Evolutionary conservation across 345 rosid genomes (phyloP).

Genomic region (Gynandropsis gynandra): DNA sequence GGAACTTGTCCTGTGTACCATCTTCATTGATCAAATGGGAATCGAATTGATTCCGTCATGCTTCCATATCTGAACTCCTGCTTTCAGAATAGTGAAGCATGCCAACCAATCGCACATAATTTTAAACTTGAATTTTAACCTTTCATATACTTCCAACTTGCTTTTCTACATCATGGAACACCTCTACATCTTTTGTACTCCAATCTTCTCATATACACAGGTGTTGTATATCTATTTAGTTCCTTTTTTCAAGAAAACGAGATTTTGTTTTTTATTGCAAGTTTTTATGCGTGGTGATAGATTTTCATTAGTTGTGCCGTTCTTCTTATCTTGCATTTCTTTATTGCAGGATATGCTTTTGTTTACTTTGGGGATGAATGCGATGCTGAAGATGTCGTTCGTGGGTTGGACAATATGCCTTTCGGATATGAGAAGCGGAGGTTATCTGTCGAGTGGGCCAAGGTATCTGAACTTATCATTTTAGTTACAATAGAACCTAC

Average conservation of each 20-base stretch:
- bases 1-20: constrained; percentile 46
- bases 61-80: constrained; percentile 56
- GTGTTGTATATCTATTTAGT: constrained; percentile 56
- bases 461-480: constrained; percentile 30
- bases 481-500: neutral
- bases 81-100: constrained; percentile 66
- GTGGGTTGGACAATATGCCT: constrained; percentile 49
- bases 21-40: constrained; percentile 47
- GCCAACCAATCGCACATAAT: constrained; percentile 60
- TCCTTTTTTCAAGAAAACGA: constrained; percentile 27
- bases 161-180: constrained; percentile 45
- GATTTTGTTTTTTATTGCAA: constrained; percentile 17
- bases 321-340: constrained; percentile 20
- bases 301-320: constrained; percentile 5
- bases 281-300: constrained; percentile 8
- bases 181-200: constrained; percentile 66
- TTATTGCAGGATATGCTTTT: constrained; percentile 75
- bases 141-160: constrained; percentile 36
- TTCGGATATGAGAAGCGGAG: constrained; percentile 68
- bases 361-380: constrained; percentile 80
- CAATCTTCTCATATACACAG: constrained; percentile 74
- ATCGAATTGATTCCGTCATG: constrained; percentile 50
- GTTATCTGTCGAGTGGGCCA: constrained; percentile 77
- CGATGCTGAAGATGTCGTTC: constrained; percentile 80
- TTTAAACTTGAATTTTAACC: constrained; percentile 36